phyloP scores from a whole-genome alignment of 768 basidiomycete genomes.

The Floccularia luteovirens region DNA sequence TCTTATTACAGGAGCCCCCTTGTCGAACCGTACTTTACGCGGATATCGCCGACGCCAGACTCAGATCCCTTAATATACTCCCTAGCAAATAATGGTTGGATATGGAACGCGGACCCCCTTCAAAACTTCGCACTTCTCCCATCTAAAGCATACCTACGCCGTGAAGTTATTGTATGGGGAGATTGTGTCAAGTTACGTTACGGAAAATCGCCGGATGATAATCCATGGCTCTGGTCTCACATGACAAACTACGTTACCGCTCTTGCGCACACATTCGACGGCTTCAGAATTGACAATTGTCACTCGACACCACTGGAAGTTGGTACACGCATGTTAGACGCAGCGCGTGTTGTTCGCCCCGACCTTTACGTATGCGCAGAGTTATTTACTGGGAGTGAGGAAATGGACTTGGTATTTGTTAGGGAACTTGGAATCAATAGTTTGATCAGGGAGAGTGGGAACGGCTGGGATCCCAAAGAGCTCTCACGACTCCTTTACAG shows the following conservation, averaged over 20 bases:
- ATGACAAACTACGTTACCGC: conserved; percentile 79
- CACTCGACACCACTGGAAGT: conserved; percentile 96
- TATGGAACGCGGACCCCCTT: conserved; percentile 93
- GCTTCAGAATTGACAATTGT: conserved; percentile 97
- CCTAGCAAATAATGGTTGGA: conserved; percentile 98
- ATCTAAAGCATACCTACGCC: conserved; percentile 91
- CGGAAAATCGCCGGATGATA: conserved; percentile 68
- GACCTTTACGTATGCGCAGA: conserved; percentile 97
- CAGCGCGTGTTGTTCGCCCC: conserved; percentile 81
- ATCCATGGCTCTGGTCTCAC: conserved; percentile 92
- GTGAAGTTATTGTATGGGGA: conserved; percentile 96
- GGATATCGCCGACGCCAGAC: conserved; percentile 39
- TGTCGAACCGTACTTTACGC: conserved; percentile 90
- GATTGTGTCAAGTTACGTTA: conserved; percentile 99
- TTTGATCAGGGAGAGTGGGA: conserved; percentile 91
- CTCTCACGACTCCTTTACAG: conserved; percentile 82
- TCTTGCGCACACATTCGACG: conserved; percentile 83
- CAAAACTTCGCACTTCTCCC: conserved; percentile 88
- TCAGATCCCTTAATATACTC: conserved; percentile 57
- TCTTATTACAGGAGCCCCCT: conserved; percentile 57
- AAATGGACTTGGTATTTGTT: conserved; percentile 89
- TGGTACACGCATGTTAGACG: conserved; percentile 93
- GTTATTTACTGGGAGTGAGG: conserved; percentile 92
- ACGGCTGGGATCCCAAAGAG: conserved; percentile 86
- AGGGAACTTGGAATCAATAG: conserved; percentile 90